Percentiles rank a stretch among this genome's conserved stretches.
phyloP scores from a whole-genome alignment of 2,329 filamentous ascomycete genomes.

The Lomentospora prolificans region DNA sequence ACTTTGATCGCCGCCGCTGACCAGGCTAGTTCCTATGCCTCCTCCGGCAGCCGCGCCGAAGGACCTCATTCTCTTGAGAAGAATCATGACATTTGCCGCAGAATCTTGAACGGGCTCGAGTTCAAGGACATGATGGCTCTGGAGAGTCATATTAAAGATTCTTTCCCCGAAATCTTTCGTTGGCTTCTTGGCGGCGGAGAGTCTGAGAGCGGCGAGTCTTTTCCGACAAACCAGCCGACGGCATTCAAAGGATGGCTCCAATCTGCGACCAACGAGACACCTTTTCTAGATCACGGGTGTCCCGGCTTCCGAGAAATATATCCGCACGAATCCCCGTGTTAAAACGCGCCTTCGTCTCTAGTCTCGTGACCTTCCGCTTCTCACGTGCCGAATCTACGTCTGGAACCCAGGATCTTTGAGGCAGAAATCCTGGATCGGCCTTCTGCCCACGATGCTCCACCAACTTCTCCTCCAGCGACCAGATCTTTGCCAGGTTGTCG shows the following conservation, averaged over 20 bases:
- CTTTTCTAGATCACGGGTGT: neutral
- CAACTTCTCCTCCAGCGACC: neutral
- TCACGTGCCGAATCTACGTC: neutral
- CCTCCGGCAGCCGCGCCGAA: neutral
- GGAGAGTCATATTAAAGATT: neutral
- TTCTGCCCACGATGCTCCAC: neutral
- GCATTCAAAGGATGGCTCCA: neutral
- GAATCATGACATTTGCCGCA: neutral
- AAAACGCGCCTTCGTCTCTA: neutral
- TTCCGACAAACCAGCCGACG: neutral
- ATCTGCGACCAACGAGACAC: neutral
- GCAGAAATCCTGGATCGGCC: neutral
- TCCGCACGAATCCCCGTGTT: neutral
- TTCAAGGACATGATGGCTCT: neutral
- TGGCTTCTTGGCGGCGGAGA: neutral
- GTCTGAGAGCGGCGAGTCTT: neutral
- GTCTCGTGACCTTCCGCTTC: neutral
- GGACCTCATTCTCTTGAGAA: neutral
- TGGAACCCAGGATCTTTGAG: neutral
- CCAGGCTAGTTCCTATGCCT: neutral
- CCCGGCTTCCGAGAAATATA: neutral
- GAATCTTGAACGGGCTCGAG: neutral
- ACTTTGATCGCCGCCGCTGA: neutral
- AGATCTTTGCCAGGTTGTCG: neutral
- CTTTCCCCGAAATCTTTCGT: neutral